These are phyloP conservation scores for Tephrocybe sp. DNA, from an alignment of 768 basidiomycete species.

Conservation along the genomic window DNA sequence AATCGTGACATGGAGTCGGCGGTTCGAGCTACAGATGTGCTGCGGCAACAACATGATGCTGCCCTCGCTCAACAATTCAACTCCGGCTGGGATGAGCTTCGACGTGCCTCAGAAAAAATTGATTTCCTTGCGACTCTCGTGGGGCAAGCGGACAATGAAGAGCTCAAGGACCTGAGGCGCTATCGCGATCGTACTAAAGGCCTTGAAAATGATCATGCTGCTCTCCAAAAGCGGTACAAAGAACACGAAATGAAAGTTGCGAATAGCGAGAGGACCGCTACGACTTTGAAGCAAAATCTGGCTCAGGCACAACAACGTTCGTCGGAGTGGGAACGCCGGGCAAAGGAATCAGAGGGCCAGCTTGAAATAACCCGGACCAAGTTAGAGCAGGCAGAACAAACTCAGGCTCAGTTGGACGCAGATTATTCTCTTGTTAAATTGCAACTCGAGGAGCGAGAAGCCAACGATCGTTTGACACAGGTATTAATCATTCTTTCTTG, in stretches of 20 bases:
- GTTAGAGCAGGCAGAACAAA: constrained; percentile 68
- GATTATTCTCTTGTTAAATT: constrained; percentile 67
- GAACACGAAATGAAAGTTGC: constrained; percentile 66
- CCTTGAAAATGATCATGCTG: constrained; percentile 66
- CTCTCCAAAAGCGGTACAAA: constrained; percentile 70
- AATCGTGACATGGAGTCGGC: constrained; percentile 65
- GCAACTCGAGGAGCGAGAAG: constrained; percentile 77
- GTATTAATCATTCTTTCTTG: constrained; percentile 36
- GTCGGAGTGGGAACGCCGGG: constrained; percentile 78
- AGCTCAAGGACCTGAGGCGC: constrained; percentile 68
- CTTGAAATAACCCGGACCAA: constrained; percentile 59
- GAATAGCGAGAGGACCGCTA: constrained; percentile 61
- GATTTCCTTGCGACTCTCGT: constrained; percentile 63
- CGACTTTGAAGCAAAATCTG: constrained; percentile 60
- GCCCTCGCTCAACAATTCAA: constrained; percentile 64
- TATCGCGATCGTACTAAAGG: constrained; percentile 61
- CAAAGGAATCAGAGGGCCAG: constrained; percentile 67
- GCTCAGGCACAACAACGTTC: constrained; percentile 76
- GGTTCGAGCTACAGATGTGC: constrained; percentile 44
- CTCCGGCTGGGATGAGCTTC: constrained; percentile 82
- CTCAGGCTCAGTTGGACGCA: constrained; percentile 63
- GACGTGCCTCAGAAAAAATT: constrained; percentile 69
- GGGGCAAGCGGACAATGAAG: constrained; percentile 66
- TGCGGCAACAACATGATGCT: constrained; percentile 63
- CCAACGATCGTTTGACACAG: constrained; percentile 65